Base-by-base conservation (phyloP, 768 basidiomycete genomes). In the Tylopilus plumbeoviolaceoides region DNA sequence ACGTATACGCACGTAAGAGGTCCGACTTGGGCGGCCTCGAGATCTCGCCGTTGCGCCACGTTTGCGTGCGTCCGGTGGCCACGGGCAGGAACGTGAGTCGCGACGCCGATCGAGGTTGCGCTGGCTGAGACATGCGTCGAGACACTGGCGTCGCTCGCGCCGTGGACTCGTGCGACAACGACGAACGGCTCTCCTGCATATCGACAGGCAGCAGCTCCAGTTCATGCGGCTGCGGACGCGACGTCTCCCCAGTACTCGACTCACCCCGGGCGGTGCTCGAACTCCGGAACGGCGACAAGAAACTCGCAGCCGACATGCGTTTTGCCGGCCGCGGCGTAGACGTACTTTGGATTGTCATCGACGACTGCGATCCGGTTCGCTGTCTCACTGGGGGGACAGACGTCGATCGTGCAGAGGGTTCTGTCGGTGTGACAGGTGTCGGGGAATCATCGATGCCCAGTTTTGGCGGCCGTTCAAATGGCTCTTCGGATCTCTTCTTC, bases 1-100 rank as follows among this genome's bases (percentile, higher is more conserved):
- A 74, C 20, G 89, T 84, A 65, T 97, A 98, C 48, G 76, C 71
- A 45, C 77, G 79, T 47, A 95, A 66, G 46, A 94, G 65, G 61
- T 86, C 79, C 17, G 70, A 68, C 25, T 70, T 60, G 30, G 78
- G 72, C 9, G 79, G 81, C n/a, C 75, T 73, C 2, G 69, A 68
- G 35, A 73, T 63, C 50, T 60, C 65, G 23, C 50, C 63, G 31
- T 47, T 53, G 51, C 61, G 64, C 51, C 38, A 55, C 18, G 14
- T 33, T 5, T 44, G 58, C 38, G 44, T 15, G 27, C 67, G 60
- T 18, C 56, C 36, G 4, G 64, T 51, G 17, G 51, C 31, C 10
- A 54, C 56, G 1, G 66, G 50, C 14, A 70, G 48, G 42, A 69
- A 67, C 33, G 55, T 47, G 18, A 63, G 55, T 8, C 65, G 59